Evolutionary conservation across 129 eudicot species (phyloP), one percentile per base, ranked within the genome.

Genomic region (Saussurea involucrata): DNA sequence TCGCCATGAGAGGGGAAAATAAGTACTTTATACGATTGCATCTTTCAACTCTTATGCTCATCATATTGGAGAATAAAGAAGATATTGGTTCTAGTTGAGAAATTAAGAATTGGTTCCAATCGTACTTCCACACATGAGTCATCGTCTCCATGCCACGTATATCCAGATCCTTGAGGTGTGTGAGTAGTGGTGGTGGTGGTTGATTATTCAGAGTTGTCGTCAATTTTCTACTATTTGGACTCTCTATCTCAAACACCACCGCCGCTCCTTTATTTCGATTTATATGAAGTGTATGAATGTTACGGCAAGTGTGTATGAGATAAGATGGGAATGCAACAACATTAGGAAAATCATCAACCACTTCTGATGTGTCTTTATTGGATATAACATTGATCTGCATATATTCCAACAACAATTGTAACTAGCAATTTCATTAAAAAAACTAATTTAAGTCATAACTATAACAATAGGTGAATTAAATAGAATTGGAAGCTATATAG

Each of bases 171-270:
- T 73, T 1, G 8, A 74, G 69, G 36, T 7, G 1, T 12, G 36
- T 69, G 7, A 60, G 78, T n/a, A n/a, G n/a, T n/a, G n/a, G n/a
- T n/a, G n/a, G n/a, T n/a, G n/a, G n/a, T 15, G 21, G 66, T 27
- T 53, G 65, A 27, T 10, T 49, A 42, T 44, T 21, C 1, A 1
- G 36, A 7, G 4, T 74, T 58, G 78, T 74, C 33, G 68, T n/a
- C n/a, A n/a, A n/a, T n/a, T n/a, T n/a, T n/a, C n/a, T n/a, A n/a
- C n/a, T n/a, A n/a, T n/a, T n/a, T 73, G 77, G 46, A 32, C 33
- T 58, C 15, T 61, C 78, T 24, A 60, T 74, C 6, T 74, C 69
- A 74, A 74, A 74, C 69, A 60, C 25, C 17, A 61, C 69, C 69
- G 34, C 33, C 24, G 34, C 60, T 1, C 34, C 8, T 33, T 7